Conservation (phyloP, 1,284 basidiomycete genomes). For the Pseudomicrostroma phylloplanum region DNA sequence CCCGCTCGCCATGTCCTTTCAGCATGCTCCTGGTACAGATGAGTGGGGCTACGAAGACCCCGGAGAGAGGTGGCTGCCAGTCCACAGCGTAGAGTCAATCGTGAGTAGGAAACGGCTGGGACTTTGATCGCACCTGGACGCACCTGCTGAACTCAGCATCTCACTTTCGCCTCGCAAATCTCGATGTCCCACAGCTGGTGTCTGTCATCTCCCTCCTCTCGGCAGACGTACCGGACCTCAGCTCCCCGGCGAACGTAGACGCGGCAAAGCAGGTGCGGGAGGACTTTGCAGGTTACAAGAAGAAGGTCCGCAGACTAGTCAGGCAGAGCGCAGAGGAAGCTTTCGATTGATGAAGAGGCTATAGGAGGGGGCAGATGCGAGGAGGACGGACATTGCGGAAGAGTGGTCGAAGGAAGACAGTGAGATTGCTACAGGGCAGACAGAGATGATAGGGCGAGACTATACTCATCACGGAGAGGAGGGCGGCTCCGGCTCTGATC, state of each 20-base stretch:
- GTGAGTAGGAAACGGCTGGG: slow-evolving; percentile 57
- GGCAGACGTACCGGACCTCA: slow-evolving; percentile 81
- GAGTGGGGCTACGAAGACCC: slow-evolving; percentile 98
- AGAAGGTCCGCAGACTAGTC: slow-evolving; percentile 46
- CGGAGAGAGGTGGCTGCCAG: slow-evolving; percentile 93
- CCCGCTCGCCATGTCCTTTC: slow-evolving; percentile 17
- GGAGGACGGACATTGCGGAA: background rate
- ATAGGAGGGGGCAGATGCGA: background rate
- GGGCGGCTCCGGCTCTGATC: too few relatives aligned
- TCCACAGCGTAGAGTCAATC: slow-evolving; percentile 94
- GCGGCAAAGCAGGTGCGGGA: slow-evolving; percentile 56
- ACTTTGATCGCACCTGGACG: background rate
- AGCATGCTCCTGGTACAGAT: slow-evolving; percentile 95
- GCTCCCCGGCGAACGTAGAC: slow-evolving; percentile 95
- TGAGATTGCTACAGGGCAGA: too few relatives aligned
- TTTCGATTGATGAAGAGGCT: slow-evolving; percentile 14
- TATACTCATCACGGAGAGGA: too few relatives aligned
- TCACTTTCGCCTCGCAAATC: background rate
- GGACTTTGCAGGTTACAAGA: slow-evolving; percentile 45
- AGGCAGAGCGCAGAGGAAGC: slow-evolving; percentile 46
- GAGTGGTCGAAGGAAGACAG: too few relatives aligned
- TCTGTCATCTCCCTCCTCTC: slow-evolving; percentile 94
- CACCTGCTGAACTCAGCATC: background rate
- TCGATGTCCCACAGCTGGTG: slow-evolving; percentile 69
- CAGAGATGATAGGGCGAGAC: too few relatives aligned